Conservation (phyloP, 768 basidiomycete genomes). For the Daedaleopsis nitida region DNA sequence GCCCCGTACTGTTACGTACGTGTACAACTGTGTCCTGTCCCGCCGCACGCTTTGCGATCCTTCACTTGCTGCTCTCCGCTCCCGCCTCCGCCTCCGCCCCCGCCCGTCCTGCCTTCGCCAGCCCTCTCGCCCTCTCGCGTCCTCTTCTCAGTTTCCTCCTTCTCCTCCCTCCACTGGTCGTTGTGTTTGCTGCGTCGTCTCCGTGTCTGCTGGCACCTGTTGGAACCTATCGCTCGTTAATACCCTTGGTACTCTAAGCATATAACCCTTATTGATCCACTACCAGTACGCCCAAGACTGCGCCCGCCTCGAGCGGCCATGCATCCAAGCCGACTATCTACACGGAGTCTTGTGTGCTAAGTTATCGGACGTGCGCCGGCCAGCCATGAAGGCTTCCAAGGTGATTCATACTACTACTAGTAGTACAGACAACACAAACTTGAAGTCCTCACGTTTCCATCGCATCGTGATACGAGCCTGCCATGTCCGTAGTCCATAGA, state of each 20-base stretch:
- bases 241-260: slow-evolving; percentile 20
- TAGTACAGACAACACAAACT: too few relatives aligned
- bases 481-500: too few relatives aligned
- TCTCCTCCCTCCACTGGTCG: slow-evolving; percentile 5
- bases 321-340: too few relatives aligned
- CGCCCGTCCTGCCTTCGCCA: not conserved
- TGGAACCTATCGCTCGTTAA: slow-evolving; percentile 23
- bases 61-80: not conserved
- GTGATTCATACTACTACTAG: too few relatives aligned
- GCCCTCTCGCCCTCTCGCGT: not conserved
- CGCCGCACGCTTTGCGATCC: not conserved
- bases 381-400: too few relatives aligned
- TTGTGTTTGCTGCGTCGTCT: slow-evolving; percentile 11
- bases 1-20: too few relatives aligned
- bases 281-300: not conserved
- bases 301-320: too few relatives aligned
- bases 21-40: too few relatives aligned
- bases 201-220: slow-evolving; percentile 3
- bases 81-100: not conserved
- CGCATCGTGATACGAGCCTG: too few relatives aligned
- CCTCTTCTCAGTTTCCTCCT: not conserved
- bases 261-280: slow-evolving; percentile 13
- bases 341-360: too few relatives aligned
- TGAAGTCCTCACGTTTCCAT: too few relatives aligned
- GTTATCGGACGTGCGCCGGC: too few relatives aligned